Base-by-base conservation (phyloP, 306 rosid species). In the Prunus mongolica region DNA sequence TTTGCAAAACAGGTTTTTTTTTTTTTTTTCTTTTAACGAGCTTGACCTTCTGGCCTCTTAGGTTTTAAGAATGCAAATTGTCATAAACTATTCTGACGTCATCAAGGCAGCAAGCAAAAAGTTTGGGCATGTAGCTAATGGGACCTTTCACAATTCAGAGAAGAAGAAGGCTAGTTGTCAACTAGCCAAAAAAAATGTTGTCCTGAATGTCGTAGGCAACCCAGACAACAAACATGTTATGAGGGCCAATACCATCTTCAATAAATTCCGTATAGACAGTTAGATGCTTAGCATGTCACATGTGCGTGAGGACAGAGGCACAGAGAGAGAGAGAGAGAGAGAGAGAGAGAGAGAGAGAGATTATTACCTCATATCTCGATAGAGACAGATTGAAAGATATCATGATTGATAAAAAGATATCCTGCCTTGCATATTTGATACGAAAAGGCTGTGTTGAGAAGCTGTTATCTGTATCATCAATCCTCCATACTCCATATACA, bases 381-480 rank as follows among this genome's bases (percentile, higher is more conserved):
- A 85, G 86, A 25, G 93, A 71, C 65, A 95, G 81, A 81, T 84
- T 87, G 86, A 95, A 95, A 3, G 95, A 84, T 76, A 91, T 74
- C 99, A 95, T 89, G 86, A 89, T 83, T 47, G 92, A 88, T 81
- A 95, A 88, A 77, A 88, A 86, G 80, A 90, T 78, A 63, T 95
- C 99, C 83, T 95, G 96, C 74, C 89, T 90, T 9, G 97, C 96
- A 62, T 95, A 95, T 79, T 90, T 92, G 84, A 95, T 88, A 81
- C 89, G 89, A 79, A 95, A 95, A 64, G 97, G 93, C 83, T 80
- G 97, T 27, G 97, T 90, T 44, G 97, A 90, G 89, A 95, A 92
- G 86, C 98, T 94, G 78, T 90, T 86, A 83, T 94, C 97, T 38
- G 84, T 84, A 76, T 94, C 95, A 75, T 94, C 92, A 78, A 94